Percentiles rank a stretch among this genome's conserved stretches.
Evolutionary conservation across 2,329 filamentous ascomycete genomes (phyloP).

Genomic region (Fusarium secorum): DNA sequence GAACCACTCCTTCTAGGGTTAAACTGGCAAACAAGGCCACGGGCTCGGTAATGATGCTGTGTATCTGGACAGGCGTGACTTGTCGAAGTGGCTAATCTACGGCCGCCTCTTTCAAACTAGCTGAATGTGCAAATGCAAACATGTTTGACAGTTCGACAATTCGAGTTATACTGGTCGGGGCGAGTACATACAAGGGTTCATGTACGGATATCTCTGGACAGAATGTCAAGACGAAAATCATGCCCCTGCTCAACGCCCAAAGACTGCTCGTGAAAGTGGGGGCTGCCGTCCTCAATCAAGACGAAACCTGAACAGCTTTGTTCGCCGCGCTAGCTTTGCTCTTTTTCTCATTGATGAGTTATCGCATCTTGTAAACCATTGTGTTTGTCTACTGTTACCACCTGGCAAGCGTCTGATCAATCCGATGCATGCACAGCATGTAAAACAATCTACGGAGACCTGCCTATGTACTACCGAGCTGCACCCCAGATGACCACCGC

Average conservation of each 20-base stretch:
- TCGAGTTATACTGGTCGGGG: constrained; percentile 7
- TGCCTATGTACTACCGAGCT: constrained; percentile 20
- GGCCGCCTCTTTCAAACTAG: constrained; percentile 1
- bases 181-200: constrained; percentile 10
- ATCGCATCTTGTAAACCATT: neutral
- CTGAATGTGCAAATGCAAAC: constrained; percentile 3
- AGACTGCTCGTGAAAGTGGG: neutral
- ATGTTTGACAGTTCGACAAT: neutral
- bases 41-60: constrained; percentile 19
- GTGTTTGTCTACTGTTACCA: neutral
- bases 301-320: neutral
- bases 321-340: neutral
- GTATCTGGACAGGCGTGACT: neutral
- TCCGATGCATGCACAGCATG: constrained; percentile 19
- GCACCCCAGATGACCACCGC: constrained; percentile 38
- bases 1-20: constrained; percentile 18
- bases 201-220: constrained; percentile 18
- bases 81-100: neutral
- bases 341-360: neutral
- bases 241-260: constrained; percentile 3
- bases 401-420: neutral
- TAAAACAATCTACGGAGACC: neutral
- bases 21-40: constrained; percentile 12
- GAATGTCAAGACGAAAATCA: constrained; percentile 2
- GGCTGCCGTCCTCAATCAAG: neutral